Percentiles rank a stretch among this genome's conserved stretches.
These are phyloP conservation scores for Hymenoscyphus fructigenus DNA, from an alignment of 2,329 filamentous ascomycete genomes.

Conservation along the genomic window DNA sequence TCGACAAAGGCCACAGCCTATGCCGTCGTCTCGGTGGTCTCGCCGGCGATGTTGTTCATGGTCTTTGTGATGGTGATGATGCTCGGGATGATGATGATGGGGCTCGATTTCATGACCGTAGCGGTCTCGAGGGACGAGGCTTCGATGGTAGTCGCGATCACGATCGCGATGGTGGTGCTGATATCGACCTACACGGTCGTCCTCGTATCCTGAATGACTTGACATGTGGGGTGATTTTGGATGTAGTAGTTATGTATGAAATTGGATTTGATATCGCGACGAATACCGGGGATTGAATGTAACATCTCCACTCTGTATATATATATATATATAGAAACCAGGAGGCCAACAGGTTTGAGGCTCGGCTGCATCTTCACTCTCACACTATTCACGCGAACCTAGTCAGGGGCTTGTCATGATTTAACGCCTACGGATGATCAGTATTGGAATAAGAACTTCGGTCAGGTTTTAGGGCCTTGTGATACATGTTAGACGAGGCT, in stretches of 20 bases:
- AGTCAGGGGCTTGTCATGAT: not conserved
- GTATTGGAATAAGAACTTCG: constrained; percentile 1
- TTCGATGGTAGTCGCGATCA: not conserved
- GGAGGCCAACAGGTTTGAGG: not conserved
- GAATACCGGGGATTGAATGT: not conserved
- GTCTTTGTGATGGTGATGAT: not conserved
- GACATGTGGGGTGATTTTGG: not conserved
- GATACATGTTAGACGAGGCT: not conserved
- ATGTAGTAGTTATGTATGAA: not conserved
- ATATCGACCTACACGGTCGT: not conserved
- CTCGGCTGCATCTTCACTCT: not conserved
- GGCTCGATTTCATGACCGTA: not conserved
- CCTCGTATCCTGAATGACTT: not conserved
- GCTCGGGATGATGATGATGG: not conserved
- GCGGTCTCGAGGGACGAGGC: not conserved
- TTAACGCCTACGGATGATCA: not conserved
- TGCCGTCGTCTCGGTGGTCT: not conserved
- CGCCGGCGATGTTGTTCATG: not conserved
- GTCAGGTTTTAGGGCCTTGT: constrained; percentile 5
- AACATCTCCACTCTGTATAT: not conserved
- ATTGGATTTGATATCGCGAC: not conserved
- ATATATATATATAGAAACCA: not conserved
- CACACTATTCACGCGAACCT: not conserved
- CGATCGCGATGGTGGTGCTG: not conserved
- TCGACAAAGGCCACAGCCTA: constrained; percentile 6